Base-by-base conservation (phyloP, 495 filamentous ascomycete species). In the Podospora fimiseda region DNA sequence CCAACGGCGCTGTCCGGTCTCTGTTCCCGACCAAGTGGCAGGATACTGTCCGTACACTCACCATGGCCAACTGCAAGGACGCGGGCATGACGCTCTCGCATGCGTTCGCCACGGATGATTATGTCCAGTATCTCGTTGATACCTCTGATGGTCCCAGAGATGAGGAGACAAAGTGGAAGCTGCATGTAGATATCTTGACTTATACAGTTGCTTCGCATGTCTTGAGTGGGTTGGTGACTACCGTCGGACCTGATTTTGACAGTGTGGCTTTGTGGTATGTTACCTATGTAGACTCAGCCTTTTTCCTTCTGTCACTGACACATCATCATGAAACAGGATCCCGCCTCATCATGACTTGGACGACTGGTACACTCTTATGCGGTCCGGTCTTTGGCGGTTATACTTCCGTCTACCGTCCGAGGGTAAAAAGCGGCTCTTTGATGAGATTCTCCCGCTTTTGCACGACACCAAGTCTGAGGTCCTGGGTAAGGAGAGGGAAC, bases 181-280 rank as follows among this genome's bases (percentile, higher is more conserved):
- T 92, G 30, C 88, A 92, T 62, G 71, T 84, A 43, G 75, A 82
- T 57, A 87, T 89, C 55, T 75, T 89, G 63, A 80, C 83, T 45
- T 88, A 88, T 69, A 74, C 87, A 55, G 82, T 83, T 33, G 80
- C 85, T 27, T 81, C 86, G 47, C 86, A 89, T 62, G 79, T 77
- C 63, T 73, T 86, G 51, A 83, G 80, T 48, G 88, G 87, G 18
- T 57, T 89, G 40, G 88, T 83, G 38, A 83, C 84, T 19, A 81
- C 82, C 18, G 80, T 85, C 60, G 88, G 88, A 2, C 78, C 81
- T 41, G 77, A 89, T 57, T 88, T 84, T 64, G 88, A 86, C 61
- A 80, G 77, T 51, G 84, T 90, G 49, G 86, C 85, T 52, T 74
- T 92, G 36, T 92, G 87, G 87, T 90, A 75, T 67, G 82, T 78